These are phyloP conservation scores for Sicyos edulis DNA, from an alignment of 306 rosid genomes.

Conservation along the genomic window DNA sequence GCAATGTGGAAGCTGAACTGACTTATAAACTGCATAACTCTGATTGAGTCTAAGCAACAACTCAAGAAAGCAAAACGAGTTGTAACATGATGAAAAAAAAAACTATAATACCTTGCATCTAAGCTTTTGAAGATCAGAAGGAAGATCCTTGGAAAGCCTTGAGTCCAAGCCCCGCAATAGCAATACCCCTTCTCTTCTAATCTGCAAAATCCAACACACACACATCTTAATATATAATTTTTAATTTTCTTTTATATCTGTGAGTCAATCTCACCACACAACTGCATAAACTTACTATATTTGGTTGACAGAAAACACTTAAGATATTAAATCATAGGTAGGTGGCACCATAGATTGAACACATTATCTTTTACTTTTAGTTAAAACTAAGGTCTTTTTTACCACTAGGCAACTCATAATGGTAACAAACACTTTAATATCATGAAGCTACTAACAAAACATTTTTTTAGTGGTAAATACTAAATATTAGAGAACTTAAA, in stretches of 20 bases:
- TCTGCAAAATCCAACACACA: constrained; percentile 37
- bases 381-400: no score
- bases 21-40: not conserved
- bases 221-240: no score
- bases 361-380: no score
- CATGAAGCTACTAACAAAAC: not conserved
- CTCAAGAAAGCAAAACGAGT: constrained; percentile 5
- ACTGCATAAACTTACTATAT: no score
- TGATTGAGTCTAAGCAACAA: not conserved
- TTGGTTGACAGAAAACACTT: no score
- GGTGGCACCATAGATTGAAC: no score
- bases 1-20: not conserved
- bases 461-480: not conserved
- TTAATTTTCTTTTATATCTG: no score
- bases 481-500: not conserved
- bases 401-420: no score
- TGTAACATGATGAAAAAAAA: not conserved
- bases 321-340: no score
- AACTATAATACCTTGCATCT: constrained; percentile 69
- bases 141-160: constrained; percentile 84
- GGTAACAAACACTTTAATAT: not conserved
- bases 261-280: no score
- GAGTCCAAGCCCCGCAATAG: constrained; percentile 89
- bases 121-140: constrained; percentile 96
- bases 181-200: constrained; percentile 86